phyloP scores from a whole-genome alignment of 768 basidiomycete genomes.

The Lepiota brunneoincarnata region DNA sequence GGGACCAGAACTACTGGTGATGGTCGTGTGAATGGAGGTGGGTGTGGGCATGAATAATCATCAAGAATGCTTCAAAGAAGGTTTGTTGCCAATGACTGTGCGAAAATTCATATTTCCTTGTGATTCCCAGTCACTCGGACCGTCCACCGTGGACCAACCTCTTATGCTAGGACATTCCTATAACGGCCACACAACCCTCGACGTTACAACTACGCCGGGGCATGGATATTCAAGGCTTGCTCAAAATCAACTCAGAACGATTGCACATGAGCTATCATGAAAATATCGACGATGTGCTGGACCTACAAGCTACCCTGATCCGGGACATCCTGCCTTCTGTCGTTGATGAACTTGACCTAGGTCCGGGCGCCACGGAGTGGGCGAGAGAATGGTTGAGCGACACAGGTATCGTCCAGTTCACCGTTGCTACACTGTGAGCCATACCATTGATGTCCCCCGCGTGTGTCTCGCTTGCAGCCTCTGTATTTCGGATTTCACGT shows the following conservation, averaged over 20 bases:
- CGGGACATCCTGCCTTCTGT: slow-evolving; percentile 60
- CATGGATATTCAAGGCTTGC: slow-evolving; percentile 38
- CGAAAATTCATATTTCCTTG: slow-evolving; percentile 7
- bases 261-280: slow-evolving; percentile 49
- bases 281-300: slow-evolving; percentile 43
- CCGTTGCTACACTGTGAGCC: neutral
- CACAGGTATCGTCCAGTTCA: slow-evolving; percentile 45
- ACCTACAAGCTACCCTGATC: slow-evolving; percentile 50
- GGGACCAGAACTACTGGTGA: too few relatives aligned
- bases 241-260: slow-evolving; percentile 43
- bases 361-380: slow-evolving; percentile 44
- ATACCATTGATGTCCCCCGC: slow-evolving; percentile 8
- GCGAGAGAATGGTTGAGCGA: slow-evolving; percentile 64
- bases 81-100: slow-evolving; percentile 9
- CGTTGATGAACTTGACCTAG: slow-evolving; percentile 53
- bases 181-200: slow-evolving; percentile 1
- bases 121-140: slow-evolving; percentile 8
- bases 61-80: slow-evolving; percentile 3
- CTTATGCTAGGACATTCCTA: slow-evolving; percentile 4
- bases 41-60: neutral
- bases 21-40: too few relatives aligned
- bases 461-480: slow-evolving; percentile 33
- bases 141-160: slow-evolving; percentile 8
- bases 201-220: neutral
- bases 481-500: slow-evolving; percentile 60